These are phyloP conservation scores for Tetradesmus obliquus DNA, from an alignment of 139 green algal species.

Conservation along the genomic window DNA sequence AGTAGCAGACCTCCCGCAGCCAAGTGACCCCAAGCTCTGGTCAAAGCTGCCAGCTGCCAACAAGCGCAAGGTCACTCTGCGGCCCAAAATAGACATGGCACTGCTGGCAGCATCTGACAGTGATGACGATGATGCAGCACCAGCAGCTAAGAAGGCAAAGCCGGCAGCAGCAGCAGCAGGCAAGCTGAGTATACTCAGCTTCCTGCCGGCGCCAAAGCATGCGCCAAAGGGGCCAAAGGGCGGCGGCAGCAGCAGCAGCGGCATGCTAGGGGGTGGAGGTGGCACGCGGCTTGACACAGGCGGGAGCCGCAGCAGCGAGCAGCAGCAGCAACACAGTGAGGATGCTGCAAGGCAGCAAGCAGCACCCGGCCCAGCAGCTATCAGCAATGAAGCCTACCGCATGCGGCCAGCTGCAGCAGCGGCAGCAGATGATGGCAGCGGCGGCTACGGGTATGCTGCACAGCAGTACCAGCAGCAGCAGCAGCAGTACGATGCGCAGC, in stretches of 20 bases:
- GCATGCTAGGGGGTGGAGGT: not conserved
- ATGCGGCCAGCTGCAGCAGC: not conserved
- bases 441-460: conserved; percentile 7
- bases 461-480: not conserved
- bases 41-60: conserved; percentile 31
- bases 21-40: conserved; percentile 18
- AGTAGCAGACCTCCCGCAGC: conserved; percentile 16
- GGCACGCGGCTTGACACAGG: not conserved
- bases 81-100: conserved; percentile 52
- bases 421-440: not conserved
- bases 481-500: not conserved
- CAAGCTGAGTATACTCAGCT: conserved; percentile 59
- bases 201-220: conserved; percentile 76
- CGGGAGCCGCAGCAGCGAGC: not conserved
- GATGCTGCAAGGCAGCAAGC: not conserved
- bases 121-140: conserved; percentile 49
- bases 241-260: conserved; percentile 8
- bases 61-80: conserved; percentile 49
- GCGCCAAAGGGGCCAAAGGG: not conserved
- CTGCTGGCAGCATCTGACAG: conserved; percentile 49
- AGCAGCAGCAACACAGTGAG: not conserved
- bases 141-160: conserved; percentile 46
- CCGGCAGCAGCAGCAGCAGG: conserved; percentile 1
- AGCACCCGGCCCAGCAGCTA: conserved; percentile 2
- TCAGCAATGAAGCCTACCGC: not conserved